Conservation (phyloP, 2,329 filamentous ascomycete genomes). For the Beauveria sp. region DNA sequence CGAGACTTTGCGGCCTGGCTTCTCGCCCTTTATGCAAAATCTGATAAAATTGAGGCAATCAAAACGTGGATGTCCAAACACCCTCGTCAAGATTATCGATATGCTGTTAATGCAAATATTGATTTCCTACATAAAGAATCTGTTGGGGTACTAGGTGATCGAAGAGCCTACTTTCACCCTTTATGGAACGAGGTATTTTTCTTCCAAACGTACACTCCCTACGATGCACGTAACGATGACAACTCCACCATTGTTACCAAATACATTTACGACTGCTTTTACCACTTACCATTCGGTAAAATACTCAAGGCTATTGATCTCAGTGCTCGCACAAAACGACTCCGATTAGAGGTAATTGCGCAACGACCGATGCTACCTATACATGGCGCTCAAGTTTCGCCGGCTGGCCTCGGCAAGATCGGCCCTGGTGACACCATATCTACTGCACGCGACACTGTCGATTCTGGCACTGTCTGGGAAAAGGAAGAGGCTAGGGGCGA, state of each 20-base stretch:
- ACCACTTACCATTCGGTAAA: slow-evolving; percentile 50
- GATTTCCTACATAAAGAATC: slow-evolving; percentile 61
- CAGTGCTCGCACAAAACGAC: slow-evolving; percentile 18
- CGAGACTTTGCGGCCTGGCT: slow-evolving; percentile 52
- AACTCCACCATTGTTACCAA: slow-evolving; percentile 59
- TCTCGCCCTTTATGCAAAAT: slow-evolving; percentile 30
- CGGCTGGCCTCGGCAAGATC: slow-evolving; percentile 23
- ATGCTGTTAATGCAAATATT: slow-evolving; percentile 49
- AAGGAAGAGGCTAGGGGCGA: slow-evolving; percentile 35
- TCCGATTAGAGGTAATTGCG: slow-evolving; percentile 22
- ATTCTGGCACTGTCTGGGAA: slow-evolving; percentile 49
- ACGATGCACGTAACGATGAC: slow-evolving; percentile 2
- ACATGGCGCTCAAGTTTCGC: background rate
- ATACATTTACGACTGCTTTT: slow-evolving; percentile 58
- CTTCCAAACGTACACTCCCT: slow-evolving; percentile 26
- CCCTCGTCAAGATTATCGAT: slow-evolving; percentile 52
- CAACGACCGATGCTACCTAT: slow-evolving; percentile 8
- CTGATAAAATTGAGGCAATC: slow-evolving; percentile 29
- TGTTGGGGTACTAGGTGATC: slow-evolving; percentile 34
- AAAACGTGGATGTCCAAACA: slow-evolving; percentile 47
- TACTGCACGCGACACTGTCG: slow-evolving; percentile 34
- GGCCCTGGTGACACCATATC: slow-evolving; percentile 42
- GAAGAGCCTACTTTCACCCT: slow-evolving; percentile 27
- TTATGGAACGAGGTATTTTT: slow-evolving; percentile 47
- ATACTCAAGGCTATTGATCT: slow-evolving; percentile 35